A percentile compares a stretch with the other conserved stretches of the same genome.
These are phyloP conservation scores for Hebeloma cylindrosporum DNA, from an alignment of 768 basidiomycete species.

Conservation along the genomic window DNA sequence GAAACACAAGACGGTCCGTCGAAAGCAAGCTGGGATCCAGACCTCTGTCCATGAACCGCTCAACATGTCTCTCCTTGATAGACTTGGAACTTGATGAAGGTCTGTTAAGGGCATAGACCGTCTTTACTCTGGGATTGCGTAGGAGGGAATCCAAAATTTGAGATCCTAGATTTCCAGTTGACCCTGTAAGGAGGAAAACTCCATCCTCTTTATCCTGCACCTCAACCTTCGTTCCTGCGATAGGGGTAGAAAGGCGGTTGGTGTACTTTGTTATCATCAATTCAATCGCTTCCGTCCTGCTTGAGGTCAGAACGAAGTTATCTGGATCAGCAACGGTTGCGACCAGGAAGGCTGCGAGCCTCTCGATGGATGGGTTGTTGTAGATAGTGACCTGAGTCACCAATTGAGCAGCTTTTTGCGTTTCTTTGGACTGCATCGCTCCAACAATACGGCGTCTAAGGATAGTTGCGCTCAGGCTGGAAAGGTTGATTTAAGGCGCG, in stretches of 20 bases:
- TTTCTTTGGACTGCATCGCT: slow-evolving; percentile 17
- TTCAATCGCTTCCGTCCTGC: slow-evolving; percentile 20
- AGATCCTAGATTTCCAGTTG: slow-evolving; percentile 43
- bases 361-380: slow-evolving; percentile 17
- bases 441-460: slow-evolving; percentile 21
- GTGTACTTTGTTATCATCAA: slow-evolving; percentile 20
- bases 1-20: slow-evolving; percentile 31
- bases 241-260: slow-evolving; percentile 5
- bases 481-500: not conserved
- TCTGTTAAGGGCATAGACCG: slow-evolving; percentile 35
- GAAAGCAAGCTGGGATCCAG: slow-evolving; percentile 29
- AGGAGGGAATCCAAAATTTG: slow-evolving; percentile 33
- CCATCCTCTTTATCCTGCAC: not conserved
- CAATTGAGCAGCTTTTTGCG: slow-evolving; percentile 13
- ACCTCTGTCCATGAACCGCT: slow-evolving; percentile 32
- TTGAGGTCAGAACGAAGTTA: slow-evolving; percentile 3
- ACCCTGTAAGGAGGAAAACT: slow-evolving; percentile 39
- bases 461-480: slow-evolving; percentile 22
- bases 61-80: slow-evolving; percentile 26
- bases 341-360: slow-evolving; percentile 18
- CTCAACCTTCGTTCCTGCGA: not conserved
- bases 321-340: slow-evolving; percentile 15
- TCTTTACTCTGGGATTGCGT: slow-evolving; percentile 18
- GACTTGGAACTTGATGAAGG: slow-evolving; percentile 14
- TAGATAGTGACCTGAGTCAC: slow-evolving; percentile 21